These are phyloP conservation scores for Kalmusia sp. DNA, from an alignment of 2,329 filamentous ascomycete genomes.

Conservation along the genomic window DNA sequence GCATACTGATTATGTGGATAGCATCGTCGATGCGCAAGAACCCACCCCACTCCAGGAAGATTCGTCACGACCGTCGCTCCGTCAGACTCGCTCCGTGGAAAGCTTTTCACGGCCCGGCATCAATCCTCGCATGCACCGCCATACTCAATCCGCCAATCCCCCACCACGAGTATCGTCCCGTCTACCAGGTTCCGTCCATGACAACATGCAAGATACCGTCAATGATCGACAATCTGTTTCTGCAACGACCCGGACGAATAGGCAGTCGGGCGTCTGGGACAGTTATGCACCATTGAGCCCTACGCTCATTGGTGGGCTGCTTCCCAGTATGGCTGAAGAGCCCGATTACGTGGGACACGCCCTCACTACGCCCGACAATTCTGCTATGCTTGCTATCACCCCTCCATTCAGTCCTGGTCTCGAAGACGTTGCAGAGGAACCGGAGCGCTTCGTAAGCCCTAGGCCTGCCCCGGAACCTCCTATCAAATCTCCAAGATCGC, in stretches of 20 bases:
- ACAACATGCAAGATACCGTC: conserved; percentile 25
- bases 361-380: conserved; percentile 52
- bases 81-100: conserved; percentile 51
- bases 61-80: conserved; percentile 26
- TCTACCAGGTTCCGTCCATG: conserved; percentile 25
- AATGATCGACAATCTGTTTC: conserved; percentile 1
- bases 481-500: conserved; percentile 29
- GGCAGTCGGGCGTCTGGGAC: conserved; percentile 44
- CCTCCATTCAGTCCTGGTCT: conserved; percentile 50
- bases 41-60: conserved; percentile 17
- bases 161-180: conserved; percentile 50
- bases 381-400: conserved; percentile 47
- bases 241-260: conserved; percentile 24
- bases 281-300: conserved; percentile 30
- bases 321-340: conserved; percentile 39
- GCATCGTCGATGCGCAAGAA: conserved; percentile 11
- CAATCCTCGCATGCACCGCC: conserved; percentile 47
- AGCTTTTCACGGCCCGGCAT: conserved; percentile 63
- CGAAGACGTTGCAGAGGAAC: conserved; percentile 46
- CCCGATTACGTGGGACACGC: conserved; percentile 45
- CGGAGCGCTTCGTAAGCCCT: conserved; percentile 42
- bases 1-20: conserved; percentile 19
- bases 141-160: conserved; percentile 49
- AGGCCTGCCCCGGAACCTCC: conserved; percentile 43
- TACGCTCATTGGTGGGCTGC: conserved; percentile 19